Evolutionary conservation across 2,329 filamentous ascomycete species (phyloP).

Genomic region (Aureobasidium melanogenum): DNA sequence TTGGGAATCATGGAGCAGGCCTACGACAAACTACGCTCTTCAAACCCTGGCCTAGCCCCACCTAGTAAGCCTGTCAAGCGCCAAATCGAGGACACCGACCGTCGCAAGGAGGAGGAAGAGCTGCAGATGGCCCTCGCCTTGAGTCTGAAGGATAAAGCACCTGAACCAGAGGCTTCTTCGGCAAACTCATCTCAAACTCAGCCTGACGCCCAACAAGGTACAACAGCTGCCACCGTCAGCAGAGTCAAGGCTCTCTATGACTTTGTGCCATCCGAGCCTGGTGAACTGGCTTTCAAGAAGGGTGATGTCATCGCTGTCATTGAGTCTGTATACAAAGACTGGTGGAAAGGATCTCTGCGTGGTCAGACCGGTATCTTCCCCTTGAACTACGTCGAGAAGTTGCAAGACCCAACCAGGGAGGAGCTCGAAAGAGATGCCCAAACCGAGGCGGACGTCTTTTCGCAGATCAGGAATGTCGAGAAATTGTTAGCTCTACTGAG

Average conservation of each 20-base stretch:
- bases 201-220: conserved; percentile 52
- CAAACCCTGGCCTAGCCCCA: conserved; percentile 73
- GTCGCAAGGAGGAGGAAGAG: conserved; percentile 94
- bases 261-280: conserved; percentile 86
- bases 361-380: conserved; percentile 97
- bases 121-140: conserved; percentile 90
- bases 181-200: conserved; percentile 21
- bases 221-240: conserved; percentile 92
- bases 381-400: conserved; percentile 96
- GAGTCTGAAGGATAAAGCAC: conserved; percentile 75
- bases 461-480: conserved; percentile 68
- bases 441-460: conserved; percentile 79
- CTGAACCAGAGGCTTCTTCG: conserved; percentile 13
- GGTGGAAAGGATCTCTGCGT: conserved; percentile 94
- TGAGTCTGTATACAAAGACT: conserved; percentile 97
- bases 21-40: conserved; percentile 72
- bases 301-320: conserved; percentile 95
- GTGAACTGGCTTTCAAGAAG: conserved; percentile 92
- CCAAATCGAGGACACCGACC: conserved; percentile 78
- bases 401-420: conserved; percentile 87
- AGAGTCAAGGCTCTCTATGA: conserved; percentile 89
- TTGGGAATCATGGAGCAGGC: conserved; percentile 97
- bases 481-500: conserved; percentile 83
- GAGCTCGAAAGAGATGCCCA: conserved; percentile 92
- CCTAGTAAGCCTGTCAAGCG: conserved; percentile 92